These are phyloP conservation scores for Colletotrichum aenigma DNA, from an alignment of 2,329 filamentous ascomycete species.

Conservation along the genomic window DNA sequence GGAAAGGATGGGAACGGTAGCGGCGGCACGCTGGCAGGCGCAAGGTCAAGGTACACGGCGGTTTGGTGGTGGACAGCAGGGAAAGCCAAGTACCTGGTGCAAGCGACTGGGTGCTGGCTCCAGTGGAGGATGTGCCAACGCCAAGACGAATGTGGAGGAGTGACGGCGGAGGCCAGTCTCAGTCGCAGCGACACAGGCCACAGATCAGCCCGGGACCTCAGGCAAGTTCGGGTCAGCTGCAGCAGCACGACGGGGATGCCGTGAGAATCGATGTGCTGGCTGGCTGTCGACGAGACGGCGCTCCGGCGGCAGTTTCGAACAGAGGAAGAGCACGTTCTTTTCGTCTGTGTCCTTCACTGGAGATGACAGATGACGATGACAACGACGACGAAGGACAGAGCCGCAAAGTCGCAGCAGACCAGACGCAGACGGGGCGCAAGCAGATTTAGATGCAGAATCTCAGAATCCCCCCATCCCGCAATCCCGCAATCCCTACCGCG, in stretches of 20 bases:
- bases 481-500: background rate
- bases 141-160: constrained; percentile 13
- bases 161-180: constrained; percentile 6
- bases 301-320: background rate
- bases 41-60: background rate
- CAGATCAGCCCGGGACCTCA: constrained; percentile 1
- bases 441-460: background rate
- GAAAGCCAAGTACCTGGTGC: background rate
- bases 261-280: background rate
- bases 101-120: background rate
- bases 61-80: background rate
- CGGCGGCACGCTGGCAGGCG: background rate
- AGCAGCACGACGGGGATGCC: constrained; percentile 2
- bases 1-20: constrained; percentile 15
- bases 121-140: background rate
- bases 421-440: background rate
- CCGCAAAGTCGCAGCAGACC: background rate
- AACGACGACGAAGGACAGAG: background rate
- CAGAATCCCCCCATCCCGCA: background rate
- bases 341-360: background rate
- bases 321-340: background rate
- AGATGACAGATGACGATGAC: background rate
- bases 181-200: constrained; percentile 3
- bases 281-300: background rate
- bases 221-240: constrained; percentile 5